These are phyloP conservation scores for Brassica rapa DNA, from an alignment of 345 rosid species.

Conservation along the genomic window DNA sequence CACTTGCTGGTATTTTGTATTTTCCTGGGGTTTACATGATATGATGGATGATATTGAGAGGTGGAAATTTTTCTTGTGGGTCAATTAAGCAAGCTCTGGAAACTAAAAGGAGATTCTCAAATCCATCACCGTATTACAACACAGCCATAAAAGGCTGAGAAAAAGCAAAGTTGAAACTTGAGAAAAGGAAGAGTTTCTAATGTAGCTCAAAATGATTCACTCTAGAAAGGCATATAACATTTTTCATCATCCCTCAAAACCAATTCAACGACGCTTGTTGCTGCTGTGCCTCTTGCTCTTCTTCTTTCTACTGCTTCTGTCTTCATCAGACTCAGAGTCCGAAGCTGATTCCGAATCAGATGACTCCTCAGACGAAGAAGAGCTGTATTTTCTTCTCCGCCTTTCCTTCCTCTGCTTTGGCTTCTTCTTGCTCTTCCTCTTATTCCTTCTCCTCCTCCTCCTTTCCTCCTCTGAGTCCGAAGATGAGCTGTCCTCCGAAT, in stretches of 20 bases:
- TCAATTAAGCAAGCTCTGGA: constrained; percentile 4
- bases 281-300: constrained; percentile 67
- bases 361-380: constrained; percentile 79
- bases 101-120: neutral
- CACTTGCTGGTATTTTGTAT: neutral
- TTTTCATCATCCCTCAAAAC: neutral
- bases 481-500: constrained; percentile 66
- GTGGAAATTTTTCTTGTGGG: neutral
- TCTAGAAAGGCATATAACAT: neutral
- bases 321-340: constrained; percentile 74
- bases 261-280: constrained; percentile 50
- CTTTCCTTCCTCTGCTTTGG: constrained; percentile 47
- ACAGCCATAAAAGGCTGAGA: constrained; percentile 10
- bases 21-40: neutral
- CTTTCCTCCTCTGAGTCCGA: constrained; percentile 80
- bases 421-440: constrained; percentile 76
- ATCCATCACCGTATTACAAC: constrained; percentile 29
- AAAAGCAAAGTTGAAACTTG: neutral
- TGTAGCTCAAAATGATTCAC: constrained; percentile 21
- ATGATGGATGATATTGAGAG: neutral
- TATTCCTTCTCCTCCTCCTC: constrained; percentile 58
- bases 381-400: constrained; percentile 56
- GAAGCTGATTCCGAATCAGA: constrained; percentile 73
- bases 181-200: constrained; percentile 7
- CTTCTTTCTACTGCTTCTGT: constrained; percentile 57